phyloP scores from a whole-genome alignment of 2,329 filamentous ascomycete genomes.

The Paracorniculantispora psalliotae region DNA sequence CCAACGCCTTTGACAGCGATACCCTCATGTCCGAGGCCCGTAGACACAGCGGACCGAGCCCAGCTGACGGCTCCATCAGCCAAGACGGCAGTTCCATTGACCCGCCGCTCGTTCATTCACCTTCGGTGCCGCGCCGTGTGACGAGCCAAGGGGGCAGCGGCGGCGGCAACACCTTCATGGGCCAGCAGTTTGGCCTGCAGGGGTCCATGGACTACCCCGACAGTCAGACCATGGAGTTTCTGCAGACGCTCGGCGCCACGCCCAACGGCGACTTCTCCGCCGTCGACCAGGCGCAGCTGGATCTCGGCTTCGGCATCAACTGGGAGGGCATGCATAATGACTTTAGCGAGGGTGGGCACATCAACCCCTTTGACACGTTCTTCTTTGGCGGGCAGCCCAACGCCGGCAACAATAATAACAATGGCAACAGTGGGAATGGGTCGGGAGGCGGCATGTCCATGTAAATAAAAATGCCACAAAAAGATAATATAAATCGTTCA shows the following conservation, averaged over 20 bases:
- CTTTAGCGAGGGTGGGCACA: slow-evolving; percentile 53
- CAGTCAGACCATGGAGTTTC: slow-evolving; percentile 46
- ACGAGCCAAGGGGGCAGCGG: slow-evolving; percentile 28
- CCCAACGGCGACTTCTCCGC: slow-evolving; percentile 28
- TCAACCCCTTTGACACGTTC: slow-evolving; percentile 68
- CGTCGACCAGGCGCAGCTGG: slow-evolving; percentile 47
- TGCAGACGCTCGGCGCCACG: slow-evolving; percentile 39
- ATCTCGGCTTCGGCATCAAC: slow-evolving; percentile 63
- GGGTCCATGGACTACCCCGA: slow-evolving; percentile 39
- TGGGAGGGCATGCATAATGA: slow-evolving; percentile 61
- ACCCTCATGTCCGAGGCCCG: slow-evolving; percentile 27
- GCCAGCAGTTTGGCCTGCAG: slow-evolving; percentile 31
- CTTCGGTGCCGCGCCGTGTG: slow-evolving; percentile 32
- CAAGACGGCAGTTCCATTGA: slow-evolving; percentile 31
- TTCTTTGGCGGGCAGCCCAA: slow-evolving; percentile 54
- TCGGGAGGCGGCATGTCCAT: background rate
- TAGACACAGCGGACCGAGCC: slow-evolving; percentile 27
- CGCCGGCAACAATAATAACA: background rate
- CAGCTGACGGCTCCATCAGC: slow-evolving; percentile 24
- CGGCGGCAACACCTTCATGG: slow-evolving; percentile 26
- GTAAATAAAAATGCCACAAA: background rate
- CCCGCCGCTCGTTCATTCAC: slow-evolving; percentile 43
- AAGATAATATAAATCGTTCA: background rate
- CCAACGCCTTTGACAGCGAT: slow-evolving; percentile 32
- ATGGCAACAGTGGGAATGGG: slow-evolving; percentile 7